Conservation (phyloP, 208 protist species). For the Acanthamoeba royreba region DNA sequence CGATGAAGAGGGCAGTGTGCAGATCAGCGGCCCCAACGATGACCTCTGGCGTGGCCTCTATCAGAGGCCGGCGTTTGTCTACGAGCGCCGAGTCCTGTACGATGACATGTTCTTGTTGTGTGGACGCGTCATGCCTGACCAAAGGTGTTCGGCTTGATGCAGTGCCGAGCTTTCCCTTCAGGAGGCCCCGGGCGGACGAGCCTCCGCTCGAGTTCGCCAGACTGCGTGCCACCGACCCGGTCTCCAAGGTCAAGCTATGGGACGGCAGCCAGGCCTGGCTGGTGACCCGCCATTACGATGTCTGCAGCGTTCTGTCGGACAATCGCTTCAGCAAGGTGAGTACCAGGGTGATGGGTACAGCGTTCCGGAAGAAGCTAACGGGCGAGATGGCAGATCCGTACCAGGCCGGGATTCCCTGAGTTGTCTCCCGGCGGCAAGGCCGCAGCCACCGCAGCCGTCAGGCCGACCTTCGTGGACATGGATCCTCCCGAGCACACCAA, state of each 20-base stretch:
- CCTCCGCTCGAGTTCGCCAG: background rate
- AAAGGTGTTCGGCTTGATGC: no score
- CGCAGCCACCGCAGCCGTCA: background rate
- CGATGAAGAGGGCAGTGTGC: no score
- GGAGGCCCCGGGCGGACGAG: no score
- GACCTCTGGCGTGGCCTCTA: no score
- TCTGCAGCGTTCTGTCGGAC: background rate
- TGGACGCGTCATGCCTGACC: no score
- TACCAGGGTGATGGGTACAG: background rate
- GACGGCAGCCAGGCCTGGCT: background rate
- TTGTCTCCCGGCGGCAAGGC: background rate
- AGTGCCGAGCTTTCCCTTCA: no score
- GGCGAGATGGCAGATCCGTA: background rate
- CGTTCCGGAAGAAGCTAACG: background rate
- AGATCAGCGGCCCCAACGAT: no score
- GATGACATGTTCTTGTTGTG: no score
- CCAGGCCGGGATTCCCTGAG: background rate
- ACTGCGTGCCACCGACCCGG: background rate
- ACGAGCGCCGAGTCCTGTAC: no score
- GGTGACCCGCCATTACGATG: background rate
- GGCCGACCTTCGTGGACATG: background rate
- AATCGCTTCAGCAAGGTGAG: background rate
- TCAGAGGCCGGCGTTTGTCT: no score
- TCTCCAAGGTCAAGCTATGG: background rate
- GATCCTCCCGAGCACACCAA: background rate